A percentile compares a stretch with the other conserved stretches of the same genome.
These are phyloP conservation scores for Fusarium sacchari DNA, from an alignment of 2,329 filamentous ascomycete genomes.

Conservation along the genomic window DNA sequence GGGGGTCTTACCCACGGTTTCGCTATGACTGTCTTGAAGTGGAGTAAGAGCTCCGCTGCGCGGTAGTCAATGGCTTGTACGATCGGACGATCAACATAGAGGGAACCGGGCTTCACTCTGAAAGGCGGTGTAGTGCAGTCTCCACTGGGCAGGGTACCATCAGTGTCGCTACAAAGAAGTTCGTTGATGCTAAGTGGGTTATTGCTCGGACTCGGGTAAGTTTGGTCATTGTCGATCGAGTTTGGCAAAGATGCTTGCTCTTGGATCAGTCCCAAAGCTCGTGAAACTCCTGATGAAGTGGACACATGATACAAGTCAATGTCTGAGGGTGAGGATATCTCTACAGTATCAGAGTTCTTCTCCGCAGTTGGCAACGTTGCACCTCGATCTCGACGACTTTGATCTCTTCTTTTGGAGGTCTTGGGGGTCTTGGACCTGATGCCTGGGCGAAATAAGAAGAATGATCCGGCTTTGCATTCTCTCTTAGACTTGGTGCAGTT, in stretches of 20 bases:
- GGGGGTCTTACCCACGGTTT: not conserved
- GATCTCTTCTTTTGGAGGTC: not conserved
- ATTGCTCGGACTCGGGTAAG: too few species aligned
- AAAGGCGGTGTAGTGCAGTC: not conserved
- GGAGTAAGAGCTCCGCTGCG: not conserved
- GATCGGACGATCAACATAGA: not conserved
- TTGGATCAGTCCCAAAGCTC: too few species aligned
- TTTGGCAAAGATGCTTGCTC: not conserved
- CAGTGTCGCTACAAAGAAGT: not conserved
- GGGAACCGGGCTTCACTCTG: not conserved
- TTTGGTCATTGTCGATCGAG: not conserved
- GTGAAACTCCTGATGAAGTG: not conserved
- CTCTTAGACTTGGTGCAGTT: not conserved
- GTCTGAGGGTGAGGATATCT: not conserved
- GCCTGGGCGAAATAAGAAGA: not conserved
- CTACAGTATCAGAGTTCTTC: too few species aligned
- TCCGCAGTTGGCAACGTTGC: fast-evolving
- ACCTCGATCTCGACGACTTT: too few species aligned
- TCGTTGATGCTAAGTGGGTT: not conserved
- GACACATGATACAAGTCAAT: not conserved
- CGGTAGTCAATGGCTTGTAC: not conserved
- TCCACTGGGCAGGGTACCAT: not conserved
- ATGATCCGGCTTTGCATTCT: not conserved
- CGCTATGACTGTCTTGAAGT: not conserved
- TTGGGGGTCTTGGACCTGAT: not conserved